Base-by-base conservation (phyloP, 805 yeast species). In the Yamadazyma sp. region DNA sequence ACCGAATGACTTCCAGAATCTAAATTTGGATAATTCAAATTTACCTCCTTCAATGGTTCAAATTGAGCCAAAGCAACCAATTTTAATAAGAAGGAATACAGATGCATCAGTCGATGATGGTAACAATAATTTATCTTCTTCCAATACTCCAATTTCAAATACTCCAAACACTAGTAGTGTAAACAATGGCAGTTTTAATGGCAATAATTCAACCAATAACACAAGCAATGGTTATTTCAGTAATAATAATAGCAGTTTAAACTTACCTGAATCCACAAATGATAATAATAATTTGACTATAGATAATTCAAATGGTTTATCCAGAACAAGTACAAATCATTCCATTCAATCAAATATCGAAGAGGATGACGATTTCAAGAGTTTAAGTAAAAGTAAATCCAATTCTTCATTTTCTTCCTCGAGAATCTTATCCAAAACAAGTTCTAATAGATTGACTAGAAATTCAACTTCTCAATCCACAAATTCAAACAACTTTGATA, bases 61-160 rank as follows among this genome's bases (percentile, higher is more conserved):
- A 43, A 64, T 78, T 40, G 83, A 74, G 47, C 91, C 93, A 13
- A 82, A 77, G 48, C 78, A 79, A 35, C 89, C 93, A 2, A 84
- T 84, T 40, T 67, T 84, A 47, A 68, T 80, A 45, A 67, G 78
- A 35, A 58, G 78, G 43, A 70, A 71, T 43, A 69, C 39, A 5
- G 32, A 36, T 23, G 24, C 21, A 7, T 31, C 31, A 5, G 28
- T 27, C 17, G 23, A 28, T 10, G 30, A 30, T 6, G 21, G 22
- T 2, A 23, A 16, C 21, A 10, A 23, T 6, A 20, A 15, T 24
- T 27, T 31, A 4, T 22, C 37, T 3, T 14, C 23, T n/a, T n/a
- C 69, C 32, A 68, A 65, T 45, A 74, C 70, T 18, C 44, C 52
- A 18, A n/a, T 42, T 2, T 28, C 21, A 13, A 27, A 23, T 9